Base-by-base conservation (phyloP, 1,284 basidiomycete species). In the Heterobasidion irregulare region DNA sequence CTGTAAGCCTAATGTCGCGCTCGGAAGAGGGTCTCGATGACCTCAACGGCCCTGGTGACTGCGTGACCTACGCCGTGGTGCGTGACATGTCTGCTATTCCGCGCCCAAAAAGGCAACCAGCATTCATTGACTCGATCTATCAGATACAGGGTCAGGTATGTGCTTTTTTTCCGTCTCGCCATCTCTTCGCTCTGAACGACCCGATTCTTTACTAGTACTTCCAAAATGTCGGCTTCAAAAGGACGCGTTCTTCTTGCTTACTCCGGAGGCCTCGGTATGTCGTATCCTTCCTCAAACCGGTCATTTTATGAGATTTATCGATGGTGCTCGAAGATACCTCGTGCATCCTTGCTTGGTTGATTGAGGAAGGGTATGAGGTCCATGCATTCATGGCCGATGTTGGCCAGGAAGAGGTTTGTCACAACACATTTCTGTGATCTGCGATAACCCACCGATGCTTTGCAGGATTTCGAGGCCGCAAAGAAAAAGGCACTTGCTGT, bases 351-450 rank as follows among this genome's bases (percentile, higher is more conserved):
- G 91, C 91, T 54, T 97, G 94, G 94, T 78, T 97, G 72, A 96
- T 98, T 71, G 95, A 99, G 71, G 81, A 98, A 71, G 94, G 94
- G 55, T 98, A 98, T 75, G 92, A 98, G 67, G 96, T 98, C 61
- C 86, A 92, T 64, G 94, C 95, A 45, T 99, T 96, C 82, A 97
- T 99, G 94, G 95, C 95, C 52, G 94, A 98, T 75, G 94, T 98
- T 62, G 96, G 96, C 34, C 96, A 98, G 72, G 94, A 98, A 73
- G 96, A 99, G 80, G 92, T 86, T 57, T 54, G 73, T 62, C 48
- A 36, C 13, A 16, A 57, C 35, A 34, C 50, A 36, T 26, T 33
- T 26, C 3, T 50, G 36, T 47, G 54, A 43, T 13, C 15, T 52
- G 38, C 53, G 38, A 59, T 49, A 50, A 52, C 34, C 55, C 44